Percentiles rank a stretch among this genome's conserved stretches.
Evolutionary conservation across 169 alveolate genomes (phyloP).

Genomic region (Plasmodium inui): DNA sequence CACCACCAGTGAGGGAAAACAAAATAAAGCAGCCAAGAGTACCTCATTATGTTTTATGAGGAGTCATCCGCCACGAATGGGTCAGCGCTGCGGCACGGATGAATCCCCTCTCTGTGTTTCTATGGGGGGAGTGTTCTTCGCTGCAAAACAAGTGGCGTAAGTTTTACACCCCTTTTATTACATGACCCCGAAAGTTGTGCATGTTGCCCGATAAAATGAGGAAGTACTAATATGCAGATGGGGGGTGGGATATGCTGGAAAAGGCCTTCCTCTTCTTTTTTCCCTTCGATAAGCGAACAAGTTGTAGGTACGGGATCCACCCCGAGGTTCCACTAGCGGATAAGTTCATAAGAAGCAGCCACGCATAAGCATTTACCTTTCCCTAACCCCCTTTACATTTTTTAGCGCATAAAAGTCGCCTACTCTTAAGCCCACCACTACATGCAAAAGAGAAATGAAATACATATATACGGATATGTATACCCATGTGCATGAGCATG

Average conservation of each 20-base stretch:
- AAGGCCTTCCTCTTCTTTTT: background rate
- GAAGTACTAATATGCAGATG: background rate
- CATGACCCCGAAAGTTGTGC: background rate
- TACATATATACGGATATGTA: background rate
- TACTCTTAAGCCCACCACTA: background rate
- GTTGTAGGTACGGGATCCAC: background rate
- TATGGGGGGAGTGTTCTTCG: background rate
- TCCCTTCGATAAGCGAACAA: background rate
- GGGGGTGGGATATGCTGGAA: background rate
- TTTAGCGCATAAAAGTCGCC: background rate
- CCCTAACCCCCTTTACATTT: background rate
- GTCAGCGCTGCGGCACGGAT: background rate
- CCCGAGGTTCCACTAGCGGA: background rate
- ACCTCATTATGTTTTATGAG: background rate
- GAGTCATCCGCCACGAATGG: background rate
- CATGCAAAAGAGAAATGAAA: background rate
- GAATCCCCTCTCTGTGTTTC: background rate
- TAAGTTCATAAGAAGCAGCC: background rate
- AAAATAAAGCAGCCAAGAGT: background rate
- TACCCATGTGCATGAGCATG: background rate
- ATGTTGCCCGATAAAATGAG: background rate
- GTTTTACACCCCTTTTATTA: background rate
- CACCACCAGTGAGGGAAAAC: background rate
- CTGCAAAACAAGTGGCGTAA: background rate
- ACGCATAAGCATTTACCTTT: background rate